These are phyloP conservation scores for Alternaria brassicae DNA, from an alignment of 2,329 filamentous ascomycete species.

Conservation along the genomic window DNA sequence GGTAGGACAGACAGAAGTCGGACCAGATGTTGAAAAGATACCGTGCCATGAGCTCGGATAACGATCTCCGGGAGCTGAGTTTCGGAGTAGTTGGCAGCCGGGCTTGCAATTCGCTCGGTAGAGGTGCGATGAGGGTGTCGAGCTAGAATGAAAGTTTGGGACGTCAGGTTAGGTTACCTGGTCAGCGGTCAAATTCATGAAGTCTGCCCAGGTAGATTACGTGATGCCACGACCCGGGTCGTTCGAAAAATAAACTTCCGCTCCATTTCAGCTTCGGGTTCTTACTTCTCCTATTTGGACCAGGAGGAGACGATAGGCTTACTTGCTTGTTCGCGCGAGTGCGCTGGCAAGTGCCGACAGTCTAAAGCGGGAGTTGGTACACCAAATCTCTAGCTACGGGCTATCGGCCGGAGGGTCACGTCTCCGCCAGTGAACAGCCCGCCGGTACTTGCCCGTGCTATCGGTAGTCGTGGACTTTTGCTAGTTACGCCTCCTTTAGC, in stretches of 20 bases:
- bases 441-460: background rate
- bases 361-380: slow-evolving; percentile 2
- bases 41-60: background rate
- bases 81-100: background rate
- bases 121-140: background rate
- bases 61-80: background rate
- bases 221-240: background rate
- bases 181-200: background rate
- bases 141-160: slow-evolving; percentile 1
- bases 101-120: background rate
- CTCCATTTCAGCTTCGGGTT: background rate
- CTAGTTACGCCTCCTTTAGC: background rate
- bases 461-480: background rate
- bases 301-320: background rate
- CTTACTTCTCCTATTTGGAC: background rate
- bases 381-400: background rate
- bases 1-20: background rate
- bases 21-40: background rate
- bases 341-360: slow-evolving; percentile 2
- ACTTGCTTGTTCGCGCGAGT: background rate
- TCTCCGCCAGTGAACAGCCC: background rate
- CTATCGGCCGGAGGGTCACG: background rate
- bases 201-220: background rate
- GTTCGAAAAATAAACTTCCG: background rate
- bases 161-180: background rate